Conservation (phyloP, 352 stramenopile genomes). For the Pythium apleroticum region DNA sequence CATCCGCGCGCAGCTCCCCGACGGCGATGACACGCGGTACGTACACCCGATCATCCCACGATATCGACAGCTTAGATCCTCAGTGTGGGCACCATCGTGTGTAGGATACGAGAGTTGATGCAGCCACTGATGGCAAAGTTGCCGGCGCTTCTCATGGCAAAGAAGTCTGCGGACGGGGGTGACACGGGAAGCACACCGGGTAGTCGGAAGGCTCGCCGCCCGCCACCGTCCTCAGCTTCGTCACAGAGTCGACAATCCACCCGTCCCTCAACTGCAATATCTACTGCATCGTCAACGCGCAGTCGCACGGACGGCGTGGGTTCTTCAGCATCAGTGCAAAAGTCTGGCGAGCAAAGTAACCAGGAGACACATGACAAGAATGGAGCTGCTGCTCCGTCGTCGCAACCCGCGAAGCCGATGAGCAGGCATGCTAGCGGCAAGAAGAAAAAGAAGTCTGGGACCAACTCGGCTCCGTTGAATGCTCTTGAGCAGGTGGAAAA, state of each 20-base stretch:
- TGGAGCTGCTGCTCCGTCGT: neutral
- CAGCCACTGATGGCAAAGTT: slow-evolving; percentile 73
- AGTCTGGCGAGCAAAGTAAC: slow-evolving; percentile 11
- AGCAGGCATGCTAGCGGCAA: slow-evolving; percentile 18
- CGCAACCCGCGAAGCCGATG: neutral
- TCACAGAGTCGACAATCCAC: slow-evolving; percentile 15
- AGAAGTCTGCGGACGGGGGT: slow-evolving; percentile 27
- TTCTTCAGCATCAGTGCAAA: neutral
- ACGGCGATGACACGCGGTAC: slow-evolving; percentile 46
- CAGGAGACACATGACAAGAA: slow-evolving; percentile 26
- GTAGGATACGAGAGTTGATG: slow-evolving; percentile 72
- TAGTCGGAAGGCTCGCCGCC: slow-evolving; percentile 20
- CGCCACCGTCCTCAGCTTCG: neutral
- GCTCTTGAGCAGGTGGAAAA: slow-evolving; percentile 63
- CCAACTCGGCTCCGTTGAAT: slow-evolving; percentile 34
- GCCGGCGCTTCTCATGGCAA: slow-evolving; percentile 57
- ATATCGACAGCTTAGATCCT: too few relatives aligned
- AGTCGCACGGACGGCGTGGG: neutral
- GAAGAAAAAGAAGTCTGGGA: slow-evolving; percentile 45
- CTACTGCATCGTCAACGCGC: slow-evolving; percentile 12
- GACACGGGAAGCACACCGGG: neutral
- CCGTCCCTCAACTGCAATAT: slow-evolving; percentile 20
- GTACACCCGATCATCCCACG: neutral
- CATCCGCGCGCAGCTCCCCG: slow-evolving; percentile 47
- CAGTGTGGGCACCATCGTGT: neutral